Evolutionary conservation across 306 rosid genomes (phyloP).

Genomic region (Ormosia semicastrata): DNA sequence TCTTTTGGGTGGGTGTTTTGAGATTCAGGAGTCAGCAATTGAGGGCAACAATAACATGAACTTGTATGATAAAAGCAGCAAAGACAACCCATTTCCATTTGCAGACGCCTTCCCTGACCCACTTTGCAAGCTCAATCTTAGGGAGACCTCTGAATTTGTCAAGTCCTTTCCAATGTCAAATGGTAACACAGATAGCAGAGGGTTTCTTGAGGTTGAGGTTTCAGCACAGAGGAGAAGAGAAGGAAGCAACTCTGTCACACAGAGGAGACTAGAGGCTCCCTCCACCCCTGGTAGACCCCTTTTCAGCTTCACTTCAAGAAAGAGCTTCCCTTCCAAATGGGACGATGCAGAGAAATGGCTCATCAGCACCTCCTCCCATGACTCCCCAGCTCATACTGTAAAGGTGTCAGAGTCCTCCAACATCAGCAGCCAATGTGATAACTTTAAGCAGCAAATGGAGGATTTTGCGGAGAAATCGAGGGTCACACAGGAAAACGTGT

Average conservation of each 20-base stretch:
- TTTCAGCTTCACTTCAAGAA: constrained; percentile 78
- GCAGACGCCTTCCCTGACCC: constrained; percentile 76
- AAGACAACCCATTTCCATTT: constrained; percentile 78
- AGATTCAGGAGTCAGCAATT: constrained; percentile 51
- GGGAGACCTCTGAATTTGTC: constrained; percentile 90
- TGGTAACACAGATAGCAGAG: constrained; percentile 37
- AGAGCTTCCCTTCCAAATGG: constrained; percentile 92
- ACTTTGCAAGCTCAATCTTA: constrained; percentile 85
- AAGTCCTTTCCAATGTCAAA: constrained; percentile 73
- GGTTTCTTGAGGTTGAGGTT: constrained; percentile 28
- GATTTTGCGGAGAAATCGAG: constrained; percentile 62
- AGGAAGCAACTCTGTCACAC: constrained; percentile 42
- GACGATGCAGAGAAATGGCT: constrained; percentile 99
- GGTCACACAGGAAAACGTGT: constrained; percentile 60
- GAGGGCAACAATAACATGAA: constrained; percentile 26
- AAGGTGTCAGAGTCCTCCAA: constrained; percentile 52
- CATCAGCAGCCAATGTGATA: constrained; percentile 43
- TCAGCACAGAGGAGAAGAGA: constrained; percentile 58
- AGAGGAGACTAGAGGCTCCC: constrained; percentile 68
- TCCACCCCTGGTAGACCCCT: constrained; percentile 89
- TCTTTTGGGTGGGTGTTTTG: background rate
- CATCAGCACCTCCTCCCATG: constrained; percentile 70
- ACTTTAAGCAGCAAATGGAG: constrained; percentile 56
- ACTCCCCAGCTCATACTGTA: constrained; percentile 68
- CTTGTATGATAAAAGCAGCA: constrained; percentile 50